These are phyloP conservation scores for Colletotrichum gigasporum DNA, from an alignment of 2,329 filamentous ascomycete genomes.

Conservation along the genomic window DNA sequence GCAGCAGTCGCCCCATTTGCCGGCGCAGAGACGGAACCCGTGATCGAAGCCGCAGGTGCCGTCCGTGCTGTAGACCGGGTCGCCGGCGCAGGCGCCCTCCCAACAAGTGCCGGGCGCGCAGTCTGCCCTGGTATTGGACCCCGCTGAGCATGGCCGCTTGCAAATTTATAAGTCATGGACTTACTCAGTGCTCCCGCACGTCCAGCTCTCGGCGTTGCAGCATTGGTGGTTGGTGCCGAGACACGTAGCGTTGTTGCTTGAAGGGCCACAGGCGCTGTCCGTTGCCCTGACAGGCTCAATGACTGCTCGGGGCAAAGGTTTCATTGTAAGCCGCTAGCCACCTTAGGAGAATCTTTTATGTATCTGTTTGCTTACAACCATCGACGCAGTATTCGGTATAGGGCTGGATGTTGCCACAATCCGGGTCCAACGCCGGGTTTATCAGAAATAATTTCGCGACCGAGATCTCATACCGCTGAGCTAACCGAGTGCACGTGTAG, in stretches of 20 bases:
- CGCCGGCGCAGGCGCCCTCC: conserved; percentile 42
- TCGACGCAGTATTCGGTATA: conserved; percentile 40
- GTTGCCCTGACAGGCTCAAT: conserved; percentile 37
- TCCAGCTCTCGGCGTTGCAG: conserved; percentile 44
- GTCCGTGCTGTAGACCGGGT: conserved; percentile 42
- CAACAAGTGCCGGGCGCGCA: conserved; percentile 45
- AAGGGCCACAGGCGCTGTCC: conserved; percentile 43
- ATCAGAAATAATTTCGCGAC: conserved; percentile 38
- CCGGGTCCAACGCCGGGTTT: conserved; percentile 38
- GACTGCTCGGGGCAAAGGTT: not conserved
- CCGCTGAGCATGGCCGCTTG: not conserved
- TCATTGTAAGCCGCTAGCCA: not conserved
- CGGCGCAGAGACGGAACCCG: conserved; percentile 41
- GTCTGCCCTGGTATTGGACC: conserved; percentile 42
- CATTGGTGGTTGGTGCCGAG: conserved; percentile 40
- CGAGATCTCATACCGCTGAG: conserved; percentile 34
- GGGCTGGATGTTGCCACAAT: conserved; percentile 40
- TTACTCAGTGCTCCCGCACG: conserved; percentile 39
- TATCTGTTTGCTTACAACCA: conserved; percentile 38
- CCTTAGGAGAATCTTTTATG: not conserved
- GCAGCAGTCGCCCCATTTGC: conserved; percentile 44
- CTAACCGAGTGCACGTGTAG: conserved; percentile 38
- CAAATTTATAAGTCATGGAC: conserved; percentile 8
- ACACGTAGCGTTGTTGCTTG: conserved; percentile 43
- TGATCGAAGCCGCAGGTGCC: conserved; percentile 44